Percentiles rank a stretch among this genome's conserved stretches.
Conservation (phyloP, 345 rosid species). For the Pelargonium nanum region DNA sequence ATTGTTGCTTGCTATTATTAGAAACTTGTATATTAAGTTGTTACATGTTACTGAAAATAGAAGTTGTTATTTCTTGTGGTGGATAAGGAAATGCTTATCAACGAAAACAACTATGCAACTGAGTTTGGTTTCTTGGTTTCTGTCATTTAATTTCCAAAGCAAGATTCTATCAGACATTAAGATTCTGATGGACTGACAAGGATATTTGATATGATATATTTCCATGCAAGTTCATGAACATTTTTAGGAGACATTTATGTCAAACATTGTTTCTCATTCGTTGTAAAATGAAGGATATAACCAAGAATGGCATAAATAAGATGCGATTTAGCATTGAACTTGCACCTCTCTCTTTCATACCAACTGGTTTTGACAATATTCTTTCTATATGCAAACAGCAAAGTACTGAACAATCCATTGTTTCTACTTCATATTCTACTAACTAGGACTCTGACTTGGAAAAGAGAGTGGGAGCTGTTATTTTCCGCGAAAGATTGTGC, state of each 20-base stretch:
- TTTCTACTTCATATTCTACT: too few species aligned
- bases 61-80: not conserved
- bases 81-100: not conserved
- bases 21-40: too few species aligned
- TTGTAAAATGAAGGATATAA: too few species aligned
- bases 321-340: too few species aligned
- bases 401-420: not conserved
- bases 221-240: too few species aligned
- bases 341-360: too few species aligned
- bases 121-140: not conserved
- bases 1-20: too few species aligned
- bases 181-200: not conserved
- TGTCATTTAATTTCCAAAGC: too few species aligned
- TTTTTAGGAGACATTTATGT: not conserved
- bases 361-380: too few species aligned
- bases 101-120: not conserved
- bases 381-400: not conserved
- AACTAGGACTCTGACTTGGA: too few species aligned
- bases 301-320: too few species aligned
- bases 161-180: not conserved
- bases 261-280: not conserved
- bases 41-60: not conserved
- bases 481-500: not conserved
- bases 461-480: slow-evolving; percentile 2
- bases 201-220: too few species aligned